A percentile compares a stretch with the other conserved stretches of the same genome.
Conservation (phyloP, 1,284 basidiomycete species). For the Coniferiporia sulphurascens region DNA sequence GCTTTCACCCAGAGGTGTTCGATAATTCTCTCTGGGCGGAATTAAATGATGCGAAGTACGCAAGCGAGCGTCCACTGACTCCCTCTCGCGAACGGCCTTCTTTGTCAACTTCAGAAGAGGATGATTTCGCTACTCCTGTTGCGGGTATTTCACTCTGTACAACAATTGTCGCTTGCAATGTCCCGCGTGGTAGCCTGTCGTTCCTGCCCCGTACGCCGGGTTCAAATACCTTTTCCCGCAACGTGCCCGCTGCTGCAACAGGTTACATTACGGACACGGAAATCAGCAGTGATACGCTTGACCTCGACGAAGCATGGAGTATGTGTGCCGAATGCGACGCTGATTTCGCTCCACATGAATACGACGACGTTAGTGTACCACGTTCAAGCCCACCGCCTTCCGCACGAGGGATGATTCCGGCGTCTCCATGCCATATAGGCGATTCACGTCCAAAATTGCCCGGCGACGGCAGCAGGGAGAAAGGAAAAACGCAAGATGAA, state of each 20-base stretch:
- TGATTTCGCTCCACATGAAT: not conserved
- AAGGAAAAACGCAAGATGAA: not conserved
- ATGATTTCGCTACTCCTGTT: too few relatives aligned
- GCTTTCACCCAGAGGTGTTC: slow-evolving; percentile 18
- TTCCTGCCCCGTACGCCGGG: too few relatives aligned
- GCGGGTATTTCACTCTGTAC: not conserved
- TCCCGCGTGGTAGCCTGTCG: not conserved
- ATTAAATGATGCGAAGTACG: not conserved
- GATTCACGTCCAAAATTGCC: not conserved
- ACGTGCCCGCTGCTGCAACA: not conserved
- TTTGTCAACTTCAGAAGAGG: too few relatives aligned
- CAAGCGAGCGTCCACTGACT: not conserved
- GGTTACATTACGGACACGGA: not conserved
- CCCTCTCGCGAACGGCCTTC: not conserved
- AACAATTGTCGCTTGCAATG: not conserved
- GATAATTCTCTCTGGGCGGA: slow-evolving; percentile 20
- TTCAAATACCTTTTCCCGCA: not conserved
- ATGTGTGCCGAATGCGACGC: not conserved
- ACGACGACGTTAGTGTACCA: slow-evolving; percentile 5
- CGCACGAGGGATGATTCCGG: too few relatives aligned
- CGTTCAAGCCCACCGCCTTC: slow-evolving; percentile 4
- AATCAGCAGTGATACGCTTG: not conserved
- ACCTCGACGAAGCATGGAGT: not conserved
- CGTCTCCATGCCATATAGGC: not conserved
- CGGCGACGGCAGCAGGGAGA: not conserved